Conservation (phyloP, 495 filamentous ascomycete genomes). For the Trichocladium antarcticum region DNA sequence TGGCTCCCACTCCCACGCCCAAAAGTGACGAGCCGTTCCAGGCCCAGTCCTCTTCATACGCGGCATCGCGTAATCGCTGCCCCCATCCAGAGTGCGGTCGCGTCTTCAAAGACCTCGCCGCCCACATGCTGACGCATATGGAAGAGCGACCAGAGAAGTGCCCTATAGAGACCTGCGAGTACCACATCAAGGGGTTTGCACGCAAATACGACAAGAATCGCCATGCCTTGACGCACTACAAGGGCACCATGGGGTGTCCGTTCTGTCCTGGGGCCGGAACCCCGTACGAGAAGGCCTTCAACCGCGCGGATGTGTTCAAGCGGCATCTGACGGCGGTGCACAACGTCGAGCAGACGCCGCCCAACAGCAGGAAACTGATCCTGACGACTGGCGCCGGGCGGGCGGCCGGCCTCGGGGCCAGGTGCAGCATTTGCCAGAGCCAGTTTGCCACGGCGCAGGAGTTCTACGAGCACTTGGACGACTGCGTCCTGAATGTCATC, state of each 20-base stretch:
- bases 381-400: conserved; percentile 17
- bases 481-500: conserved; percentile 92
- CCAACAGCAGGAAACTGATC: conserved; percentile 71
- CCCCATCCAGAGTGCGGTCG: conserved; percentile 76
- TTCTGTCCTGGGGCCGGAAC: conserved; percentile 93
- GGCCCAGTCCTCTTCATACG: conserved; percentile 15
- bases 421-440: conserved; percentile 87
- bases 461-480: conserved; percentile 97
- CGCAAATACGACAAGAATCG: conserved; percentile 98
- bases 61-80: conserved; percentile 48
- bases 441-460: conserved; percentile 90
- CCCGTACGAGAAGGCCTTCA: conserved; percentile 93
- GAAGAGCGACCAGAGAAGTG: conserved; percentile 93
- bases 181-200: conserved; percentile 90
- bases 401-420: conserved; percentile 57
- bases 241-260: conserved; percentile 97
- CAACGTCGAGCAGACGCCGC: conserved; percentile 87
- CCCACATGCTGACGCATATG: conserved; percentile 94
- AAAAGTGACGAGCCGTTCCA: conserved; percentile 52
- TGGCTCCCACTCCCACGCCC: conserved; percentile 33
- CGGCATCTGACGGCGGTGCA: conserved; percentile 90
- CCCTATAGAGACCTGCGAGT: conserved; percentile 87
- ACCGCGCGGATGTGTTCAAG: conserved; percentile 98
- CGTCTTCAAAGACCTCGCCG: conserved; percentile 88
- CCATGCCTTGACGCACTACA: conserved; percentile 98